Conservation (phyloP, 176 grass and related monocot species). For the Aegilops bicornis region DNA sequence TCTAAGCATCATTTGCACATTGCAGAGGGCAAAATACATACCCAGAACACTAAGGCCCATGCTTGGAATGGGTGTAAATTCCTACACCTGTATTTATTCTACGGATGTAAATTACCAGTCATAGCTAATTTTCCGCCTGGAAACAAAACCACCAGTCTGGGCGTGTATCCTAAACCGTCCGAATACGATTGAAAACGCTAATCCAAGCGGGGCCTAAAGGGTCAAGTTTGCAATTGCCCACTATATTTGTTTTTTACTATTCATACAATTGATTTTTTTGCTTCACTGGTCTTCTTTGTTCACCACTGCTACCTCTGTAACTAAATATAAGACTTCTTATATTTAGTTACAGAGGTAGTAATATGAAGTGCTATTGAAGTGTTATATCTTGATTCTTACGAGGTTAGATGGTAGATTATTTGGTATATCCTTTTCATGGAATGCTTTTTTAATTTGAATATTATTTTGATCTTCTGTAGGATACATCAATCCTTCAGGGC, state of each 20-base stretch:
- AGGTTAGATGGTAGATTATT: neutral
- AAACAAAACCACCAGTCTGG: too few species aligned
- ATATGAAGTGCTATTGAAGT: conserved; percentile 3
- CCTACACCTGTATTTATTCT: too few species aligned
- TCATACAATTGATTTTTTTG: neutral
- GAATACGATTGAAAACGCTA: too few species aligned
- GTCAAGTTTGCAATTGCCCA: neutral
- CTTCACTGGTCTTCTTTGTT: conserved; percentile 20
- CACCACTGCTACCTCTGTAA: neutral
- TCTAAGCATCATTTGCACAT: conserved; percentile 2
- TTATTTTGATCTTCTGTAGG: conserved; percentile 34
- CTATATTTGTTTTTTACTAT: conserved; percentile 24
- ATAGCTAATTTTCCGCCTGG: too few species aligned
- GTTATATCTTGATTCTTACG: neutral
- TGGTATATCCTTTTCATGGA: neutral
- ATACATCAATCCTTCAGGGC: conserved; percentile 51
- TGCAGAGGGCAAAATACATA: neutral
- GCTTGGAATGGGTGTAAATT: too few species aligned
- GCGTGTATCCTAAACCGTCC: too few species aligned
- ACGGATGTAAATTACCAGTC: too few species aligned
- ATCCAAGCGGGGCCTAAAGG: neutral
- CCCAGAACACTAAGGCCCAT: neutral
- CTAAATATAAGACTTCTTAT: too few species aligned
- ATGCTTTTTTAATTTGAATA: conserved; percentile 16
- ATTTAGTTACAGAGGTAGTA: neutral